Conservation (phyloP, 257 asterid genomes). For the Gardenia jasminoides region DNA sequence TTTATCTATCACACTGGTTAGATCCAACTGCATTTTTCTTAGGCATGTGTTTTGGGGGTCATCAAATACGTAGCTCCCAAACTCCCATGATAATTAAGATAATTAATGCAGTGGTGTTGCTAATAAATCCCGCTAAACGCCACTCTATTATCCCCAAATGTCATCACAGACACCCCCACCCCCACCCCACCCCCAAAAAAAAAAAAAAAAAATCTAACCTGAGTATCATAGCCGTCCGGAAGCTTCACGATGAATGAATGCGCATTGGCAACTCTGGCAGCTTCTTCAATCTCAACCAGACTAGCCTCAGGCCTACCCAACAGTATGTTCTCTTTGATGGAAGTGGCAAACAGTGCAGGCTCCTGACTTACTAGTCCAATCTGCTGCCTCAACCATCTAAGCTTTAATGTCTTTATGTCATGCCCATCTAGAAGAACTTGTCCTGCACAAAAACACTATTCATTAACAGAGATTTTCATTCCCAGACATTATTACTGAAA, state of each 20-base stretch:
- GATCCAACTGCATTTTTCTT: background rate
- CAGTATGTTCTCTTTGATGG: conserved; percentile 78
- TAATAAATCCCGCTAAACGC: background rate
- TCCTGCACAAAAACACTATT: conserved; percentile 49
- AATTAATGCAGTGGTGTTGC: conserved; percentile 5
- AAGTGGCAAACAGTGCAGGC: conserved; percentile 84
- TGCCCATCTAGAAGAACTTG: conserved; percentile 71
- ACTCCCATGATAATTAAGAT: conserved; percentile 10
- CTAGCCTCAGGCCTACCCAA: conserved; percentile 71
- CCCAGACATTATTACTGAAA: conserved; percentile 7
- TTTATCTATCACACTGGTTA: background rate
- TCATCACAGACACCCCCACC: no score
- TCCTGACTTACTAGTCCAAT: conserved; percentile 93
- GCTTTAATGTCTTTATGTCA: conserved; percentile 62
- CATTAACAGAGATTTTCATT: conserved; percentile 28
- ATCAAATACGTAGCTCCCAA: background rate
- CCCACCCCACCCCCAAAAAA: background rate
- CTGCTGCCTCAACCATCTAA: conserved; percentile 82
- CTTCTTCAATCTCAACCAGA: conserved; percentile 65
- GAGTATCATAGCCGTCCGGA: conserved; percentile 79
- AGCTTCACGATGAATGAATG: conserved; percentile 78
- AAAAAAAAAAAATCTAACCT: conserved; percentile 38
- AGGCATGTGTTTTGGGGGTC: conserved; percentile 7
- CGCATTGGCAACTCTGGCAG: conserved; percentile 84
- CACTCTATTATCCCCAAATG: background rate